Percentiles rank a stretch among this genome's conserved stretches.
These are phyloP conservation scores for Penicillium sp. DNA, from an alignment of 2,329 filamentous ascomycete species.

Conservation along the genomic window DNA sequence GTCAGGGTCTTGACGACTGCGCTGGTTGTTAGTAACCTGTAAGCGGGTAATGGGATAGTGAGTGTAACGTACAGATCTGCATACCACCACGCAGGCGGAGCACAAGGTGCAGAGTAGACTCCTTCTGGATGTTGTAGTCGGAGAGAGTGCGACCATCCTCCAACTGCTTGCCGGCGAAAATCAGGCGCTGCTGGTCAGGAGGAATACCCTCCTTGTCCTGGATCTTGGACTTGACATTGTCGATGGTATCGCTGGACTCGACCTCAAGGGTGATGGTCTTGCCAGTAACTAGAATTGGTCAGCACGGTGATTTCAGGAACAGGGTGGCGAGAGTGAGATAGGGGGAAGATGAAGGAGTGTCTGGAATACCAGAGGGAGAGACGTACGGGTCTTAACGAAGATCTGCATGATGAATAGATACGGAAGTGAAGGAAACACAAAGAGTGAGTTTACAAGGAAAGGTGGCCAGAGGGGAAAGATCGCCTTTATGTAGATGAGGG, in stretches of 20 bases:
- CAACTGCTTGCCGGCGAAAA: constrained; percentile 60
- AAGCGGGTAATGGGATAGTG: background rate
- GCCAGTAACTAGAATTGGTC: constrained; percentile 51
- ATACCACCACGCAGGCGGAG: constrained; percentile 69
- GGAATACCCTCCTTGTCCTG: constrained; percentile 63
- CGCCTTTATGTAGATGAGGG: constrained; percentile 34
- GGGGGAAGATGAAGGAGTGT: background rate
- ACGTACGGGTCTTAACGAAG: constrained; percentile 94
- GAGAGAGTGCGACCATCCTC: constrained; percentile 59
- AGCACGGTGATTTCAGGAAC: background rate
- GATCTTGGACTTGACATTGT: constrained; percentile 61
- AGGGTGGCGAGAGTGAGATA: constrained; percentile 16
- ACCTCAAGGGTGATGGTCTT: constrained; percentile 51
- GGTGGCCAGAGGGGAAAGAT: constrained; percentile 26
- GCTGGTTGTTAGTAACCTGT: constrained; percentile 16
- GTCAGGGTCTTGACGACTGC: constrained; percentile 60
- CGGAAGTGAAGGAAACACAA: constrained; percentile 23
- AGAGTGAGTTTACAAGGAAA: background rate
- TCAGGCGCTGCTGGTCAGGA: constrained; percentile 59
- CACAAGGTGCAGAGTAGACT: constrained; percentile 72
- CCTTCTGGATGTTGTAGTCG: constrained; percentile 60
- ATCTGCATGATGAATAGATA: constrained; percentile 75
- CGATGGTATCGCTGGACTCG: constrained; percentile 50
- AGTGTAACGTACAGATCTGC: constrained; percentile 59
- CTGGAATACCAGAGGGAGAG: constrained; percentile 24